phyloP scores from a whole-genome alignment of 345 rosid species.

The Litchi chinensis region DNA sequence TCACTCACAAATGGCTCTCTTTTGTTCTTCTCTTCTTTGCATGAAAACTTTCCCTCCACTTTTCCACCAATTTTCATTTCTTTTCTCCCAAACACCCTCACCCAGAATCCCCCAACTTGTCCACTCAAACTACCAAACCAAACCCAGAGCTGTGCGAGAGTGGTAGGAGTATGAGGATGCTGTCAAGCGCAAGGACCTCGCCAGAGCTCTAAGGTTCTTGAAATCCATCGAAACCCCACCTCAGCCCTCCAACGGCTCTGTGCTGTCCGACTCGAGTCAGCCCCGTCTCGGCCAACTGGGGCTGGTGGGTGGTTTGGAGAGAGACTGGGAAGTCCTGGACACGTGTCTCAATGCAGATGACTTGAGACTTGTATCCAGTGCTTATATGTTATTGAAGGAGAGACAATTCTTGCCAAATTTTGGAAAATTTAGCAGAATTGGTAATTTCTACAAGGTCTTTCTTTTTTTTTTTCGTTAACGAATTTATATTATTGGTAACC shows the following conservation, averaged over 20 bases:
- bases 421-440: conserved; percentile 70
- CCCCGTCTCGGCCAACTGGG: conserved; percentile 39
- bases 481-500: too few species aligned
- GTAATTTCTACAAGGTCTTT: conserved; percentile 27
- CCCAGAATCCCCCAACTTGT: neutral
- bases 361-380: conserved; percentile 77
- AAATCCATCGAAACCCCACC: conserved; percentile 44
- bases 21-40: neutral
- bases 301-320: conserved; percentile 32
- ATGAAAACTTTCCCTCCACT: conserved; percentile 1
- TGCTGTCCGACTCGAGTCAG: conserved; percentile 21
- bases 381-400: conserved; percentile 65
- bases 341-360: conserved; percentile 92
- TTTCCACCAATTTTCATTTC: conserved; percentile 13
- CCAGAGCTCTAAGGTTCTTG: conserved; percentile 77
- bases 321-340: conserved; percentile 88
- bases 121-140: neutral
- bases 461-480: too few species aligned
- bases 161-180: conserved; percentile 94
- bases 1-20: neutral
- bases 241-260: conserved; percentile 21
- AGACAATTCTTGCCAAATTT: conserved; percentile 71
- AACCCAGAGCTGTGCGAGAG: conserved; percentile 56
- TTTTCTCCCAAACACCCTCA: conserved; percentile 16
- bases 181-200: conserved; percentile 79